Conservation (phyloP, 2,329 filamentous ascomycete genomes). For the Purpureocillium lavendulum region DNA sequence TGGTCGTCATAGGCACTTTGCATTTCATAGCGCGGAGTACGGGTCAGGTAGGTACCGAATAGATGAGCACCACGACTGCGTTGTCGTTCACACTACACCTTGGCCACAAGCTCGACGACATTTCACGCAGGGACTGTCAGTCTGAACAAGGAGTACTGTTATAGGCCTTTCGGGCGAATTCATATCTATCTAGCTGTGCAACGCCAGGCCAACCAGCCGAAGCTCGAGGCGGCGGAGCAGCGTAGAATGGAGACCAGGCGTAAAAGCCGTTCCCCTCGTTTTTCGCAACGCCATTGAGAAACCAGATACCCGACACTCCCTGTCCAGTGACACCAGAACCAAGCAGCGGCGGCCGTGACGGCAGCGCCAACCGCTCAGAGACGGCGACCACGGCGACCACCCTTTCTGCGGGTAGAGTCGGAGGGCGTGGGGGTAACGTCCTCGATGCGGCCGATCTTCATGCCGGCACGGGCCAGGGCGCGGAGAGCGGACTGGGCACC, state of each 20-base stretch:
- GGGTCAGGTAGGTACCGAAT: neutral
- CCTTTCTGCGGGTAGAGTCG: constrained; percentile 99
- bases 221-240: constrained; percentile 31
- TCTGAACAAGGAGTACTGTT: constrained; percentile 25
- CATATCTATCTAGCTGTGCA: constrained; percentile 29
- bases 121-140: constrained; percentile 5
- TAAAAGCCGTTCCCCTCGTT: constrained; percentile 63
- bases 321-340: constrained; percentile 20
- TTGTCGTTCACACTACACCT: too few relatives aligned
- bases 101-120: neutral
- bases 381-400: constrained; percentile 99
- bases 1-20: neutral
- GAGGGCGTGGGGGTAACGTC: constrained; percentile 98
- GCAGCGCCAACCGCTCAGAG: constrained; percentile 56
- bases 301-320: constrained; percentile 37
- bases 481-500: constrained; percentile 99
- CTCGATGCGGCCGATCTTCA: constrained; percentile 99
- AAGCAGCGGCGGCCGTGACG: constrained; percentile 7
- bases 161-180: constrained; percentile 35
- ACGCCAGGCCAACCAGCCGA: constrained; percentile 12
- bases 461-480: constrained; percentile 95
- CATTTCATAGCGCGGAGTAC: constrained; percentile 1
- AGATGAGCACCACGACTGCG: neutral
- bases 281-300: constrained; percentile 58
- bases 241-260: constrained; percentile 56